Evolutionary conservation across 2,329 filamentous ascomycete species (phyloP).

Genomic region (Dichotomopilus funicola): DNA sequence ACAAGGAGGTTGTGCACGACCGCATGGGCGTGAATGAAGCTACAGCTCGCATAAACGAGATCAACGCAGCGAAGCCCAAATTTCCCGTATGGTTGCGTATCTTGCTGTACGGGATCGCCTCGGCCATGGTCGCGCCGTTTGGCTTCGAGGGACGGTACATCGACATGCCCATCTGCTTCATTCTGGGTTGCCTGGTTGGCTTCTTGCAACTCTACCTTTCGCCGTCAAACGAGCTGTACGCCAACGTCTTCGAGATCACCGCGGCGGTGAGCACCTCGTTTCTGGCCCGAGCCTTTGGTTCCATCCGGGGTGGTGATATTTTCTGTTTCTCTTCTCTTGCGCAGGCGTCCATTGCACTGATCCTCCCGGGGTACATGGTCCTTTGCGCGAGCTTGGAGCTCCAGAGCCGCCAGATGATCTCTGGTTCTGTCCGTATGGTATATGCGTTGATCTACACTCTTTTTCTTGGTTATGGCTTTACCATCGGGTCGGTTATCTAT

Average conservation of each 20-base stretch:
- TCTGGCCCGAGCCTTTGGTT: conserved; percentile 61
- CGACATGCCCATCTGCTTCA: conserved; percentile 70
- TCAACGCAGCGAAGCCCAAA: conserved; percentile 41
- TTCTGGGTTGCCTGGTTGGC: conserved; percentile 69
- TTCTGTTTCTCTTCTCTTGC: conserved; percentile 69
- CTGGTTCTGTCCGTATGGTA: conserved; percentile 66
- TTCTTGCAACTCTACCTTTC: conserved; percentile 68
- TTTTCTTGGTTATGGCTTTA: conserved; percentile 66
- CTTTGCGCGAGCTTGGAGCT: conserved; percentile 52
- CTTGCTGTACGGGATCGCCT: conserved; percentile 67
- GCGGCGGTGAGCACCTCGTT: conserved; percentile 60
- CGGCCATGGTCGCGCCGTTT: conserved; percentile 70
- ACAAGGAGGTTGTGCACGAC: conserved; percentile 78
- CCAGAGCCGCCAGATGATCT: conserved; percentile 61
- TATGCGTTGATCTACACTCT: conserved; percentile 69
- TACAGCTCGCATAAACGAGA: conserved; percentile 52
- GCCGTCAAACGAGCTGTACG: conserved; percentile 60
- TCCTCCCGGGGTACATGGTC: conserved; percentile 67
- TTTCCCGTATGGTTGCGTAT: conserved; percentile 51
- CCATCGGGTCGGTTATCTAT: conserved; percentile 58
- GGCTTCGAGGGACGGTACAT: conserved; percentile 71
- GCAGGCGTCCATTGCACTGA: conserved; percentile 69
- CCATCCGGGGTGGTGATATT: conserved; percentile 49
- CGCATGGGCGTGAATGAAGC: conserved; percentile 66
- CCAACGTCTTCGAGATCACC: conserved; percentile 40